phyloP scores from a whole-genome alignment of 2,329 filamentous ascomycete genomes.

The Talaromyces verruculosus region DNA sequence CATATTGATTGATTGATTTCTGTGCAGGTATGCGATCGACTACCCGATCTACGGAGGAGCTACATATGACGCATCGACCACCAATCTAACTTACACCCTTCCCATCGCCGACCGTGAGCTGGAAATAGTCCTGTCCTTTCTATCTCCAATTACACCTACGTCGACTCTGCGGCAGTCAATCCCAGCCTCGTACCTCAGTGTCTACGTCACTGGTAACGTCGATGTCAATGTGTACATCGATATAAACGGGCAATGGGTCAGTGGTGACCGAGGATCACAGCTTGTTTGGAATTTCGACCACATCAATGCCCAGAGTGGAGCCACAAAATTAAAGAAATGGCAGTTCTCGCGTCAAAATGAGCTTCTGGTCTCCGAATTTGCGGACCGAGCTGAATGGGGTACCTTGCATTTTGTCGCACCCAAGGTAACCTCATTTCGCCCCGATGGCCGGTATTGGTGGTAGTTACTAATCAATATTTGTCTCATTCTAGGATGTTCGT shows the following conservation, averaged over 20 bases:
- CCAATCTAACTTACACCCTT: slow-evolving; percentile 66
- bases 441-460: background rate
- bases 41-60: slow-evolving; percentile 61
- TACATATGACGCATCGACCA: slow-evolving; percentile 68
- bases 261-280: slow-evolving; percentile 66
- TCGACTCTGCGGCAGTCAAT: slow-evolving; percentile 78
- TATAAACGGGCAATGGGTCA: slow-evolving; percentile 77
- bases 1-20: slow-evolving; percentile 21
- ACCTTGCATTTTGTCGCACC: slow-evolving; percentile 75
- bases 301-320: slow-evolving; percentile 39
- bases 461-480: background rate
- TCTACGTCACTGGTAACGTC: slow-evolving; percentile 66
- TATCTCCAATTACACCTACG: slow-evolving; percentile 77
- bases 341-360: slow-evolving; percentile 50
- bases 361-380: slow-evolving; percentile 70
- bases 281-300: slow-evolving; percentile 68
- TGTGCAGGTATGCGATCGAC: slow-evolving; percentile 54
- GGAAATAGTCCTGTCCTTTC: slow-evolving; percentile 62
- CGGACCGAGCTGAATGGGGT: slow-evolving; percentile 81
- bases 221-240: slow-evolving; percentile 65
- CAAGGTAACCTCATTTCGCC: slow-evolving; percentile 38
- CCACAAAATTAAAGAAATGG: slow-evolving; percentile 46
- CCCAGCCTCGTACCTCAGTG: slow-evolving; percentile 75
- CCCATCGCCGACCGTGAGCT: slow-evolving; percentile 45
- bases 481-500: slow-evolving; percentile 50